phyloP scores from a whole-genome alignment of 2,329 filamentous ascomycete genomes.

The Microascus cirrosus region DNA sequence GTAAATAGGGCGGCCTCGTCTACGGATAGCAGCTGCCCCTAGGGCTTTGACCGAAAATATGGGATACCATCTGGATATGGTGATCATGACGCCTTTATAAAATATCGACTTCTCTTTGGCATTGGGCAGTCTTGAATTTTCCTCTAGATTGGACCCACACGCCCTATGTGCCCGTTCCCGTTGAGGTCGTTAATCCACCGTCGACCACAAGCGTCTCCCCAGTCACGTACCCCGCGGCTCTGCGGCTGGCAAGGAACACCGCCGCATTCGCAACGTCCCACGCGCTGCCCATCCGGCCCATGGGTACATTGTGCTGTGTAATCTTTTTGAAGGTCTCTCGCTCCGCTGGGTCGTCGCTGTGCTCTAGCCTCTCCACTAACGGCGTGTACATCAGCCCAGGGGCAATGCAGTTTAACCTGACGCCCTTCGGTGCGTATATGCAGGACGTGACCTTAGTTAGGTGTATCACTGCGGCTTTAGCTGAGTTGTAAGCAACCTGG shows the following conservation, averaged over 20 bases:
- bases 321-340: slow-evolving; percentile 36
- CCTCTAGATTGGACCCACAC: too few relatives aligned
- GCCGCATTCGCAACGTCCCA: slow-evolving; percentile 48
- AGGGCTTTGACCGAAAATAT: too few relatives aligned
- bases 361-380: slow-evolving; percentile 29
- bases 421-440: slow-evolving; percentile 32
- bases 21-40: not conserved
- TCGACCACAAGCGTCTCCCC: slow-evolving; percentile 41
- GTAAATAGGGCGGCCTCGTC: not conserved
- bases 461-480: slow-evolving; percentile 39
- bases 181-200: slow-evolving; percentile 29
- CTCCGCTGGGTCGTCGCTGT: slow-evolving; percentile 29
- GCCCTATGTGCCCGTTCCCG: slow-evolving; percentile 19
- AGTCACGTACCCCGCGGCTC: slow-evolving; percentile 45
- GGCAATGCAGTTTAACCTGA: slow-evolving; percentile 42
- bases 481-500: slow-evolving; percentile 41
- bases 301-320: slow-evolving; percentile 44
- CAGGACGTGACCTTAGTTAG: slow-evolving; percentile 38
- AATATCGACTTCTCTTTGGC: too few relatives aligned
- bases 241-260: slow-evolving; percentile 44
- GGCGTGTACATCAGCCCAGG: slow-evolving; percentile 47
- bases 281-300: slow-evolving; percentile 46
- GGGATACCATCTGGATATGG: too few relatives aligned
- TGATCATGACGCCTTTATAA: too few relatives aligned
- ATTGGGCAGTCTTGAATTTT: too few relatives aligned